Conservation (phyloP, 2,329 filamentous ascomycete genomes). For the Fusarium gaditjirri region DNA sequence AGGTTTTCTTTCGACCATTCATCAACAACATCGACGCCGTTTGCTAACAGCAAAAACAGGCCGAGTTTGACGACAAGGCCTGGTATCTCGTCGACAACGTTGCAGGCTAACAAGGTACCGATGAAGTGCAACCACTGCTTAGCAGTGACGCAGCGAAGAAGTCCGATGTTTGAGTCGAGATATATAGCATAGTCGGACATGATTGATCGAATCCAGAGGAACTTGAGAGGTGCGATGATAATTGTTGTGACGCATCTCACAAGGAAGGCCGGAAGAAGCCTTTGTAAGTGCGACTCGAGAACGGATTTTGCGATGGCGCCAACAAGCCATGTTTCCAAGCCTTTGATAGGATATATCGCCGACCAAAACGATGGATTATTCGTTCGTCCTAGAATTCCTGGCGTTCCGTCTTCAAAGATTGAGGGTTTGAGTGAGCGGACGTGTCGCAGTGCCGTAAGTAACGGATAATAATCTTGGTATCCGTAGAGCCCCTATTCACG, state of each 20-base stretch:
- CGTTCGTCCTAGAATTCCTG: not conserved
- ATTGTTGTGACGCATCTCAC: not conserved
- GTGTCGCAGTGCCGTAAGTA: not conserved
- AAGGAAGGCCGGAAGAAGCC: rapidly evolving
- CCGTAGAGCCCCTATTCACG: not conserved
- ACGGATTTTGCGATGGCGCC: not conserved
- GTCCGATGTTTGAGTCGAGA: not conserved
- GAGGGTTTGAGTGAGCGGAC: not conserved
- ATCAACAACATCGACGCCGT: not conserved
- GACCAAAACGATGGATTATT: not conserved
- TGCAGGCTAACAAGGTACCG: not conserved
- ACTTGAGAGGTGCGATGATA: not conserved
- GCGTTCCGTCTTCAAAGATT: not conserved
- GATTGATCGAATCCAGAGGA: not conserved
- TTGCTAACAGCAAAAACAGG: not conserved
- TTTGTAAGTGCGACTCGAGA: not conserved
- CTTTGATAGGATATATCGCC: not conserved
- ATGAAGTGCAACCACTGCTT: not conserved
- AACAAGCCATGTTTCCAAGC: not conserved
- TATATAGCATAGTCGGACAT: rapidly evolving
- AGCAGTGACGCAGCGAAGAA: not conserved
- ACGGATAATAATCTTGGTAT: not conserved
- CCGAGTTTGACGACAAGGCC: not conserved
- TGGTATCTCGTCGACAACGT: not conserved
- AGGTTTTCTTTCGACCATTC: not conserved